A percentile compares a stretch with the other conserved stretches of the same genome.
Conservation (phyloP, 2,329 filamentous ascomycete genomes). For the Fusarium equiseti region DNA sequence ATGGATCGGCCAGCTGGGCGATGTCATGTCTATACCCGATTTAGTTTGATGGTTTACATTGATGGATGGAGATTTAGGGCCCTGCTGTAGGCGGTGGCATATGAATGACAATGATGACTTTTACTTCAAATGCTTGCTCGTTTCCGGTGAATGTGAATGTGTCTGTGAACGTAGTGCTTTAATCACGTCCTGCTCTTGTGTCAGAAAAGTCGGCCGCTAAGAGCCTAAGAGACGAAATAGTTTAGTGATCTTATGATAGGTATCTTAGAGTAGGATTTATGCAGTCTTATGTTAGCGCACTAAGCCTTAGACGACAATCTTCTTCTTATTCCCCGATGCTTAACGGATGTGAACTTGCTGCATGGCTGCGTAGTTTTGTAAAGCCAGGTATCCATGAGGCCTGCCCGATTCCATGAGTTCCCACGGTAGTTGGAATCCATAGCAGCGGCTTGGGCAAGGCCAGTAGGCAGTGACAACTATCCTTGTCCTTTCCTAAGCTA, state of each 20-base stretch:
- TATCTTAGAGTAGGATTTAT: background rate
- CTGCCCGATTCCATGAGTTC: no score
- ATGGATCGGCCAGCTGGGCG: constrained; percentile 24
- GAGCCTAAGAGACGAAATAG: background rate
- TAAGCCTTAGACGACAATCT: no score
- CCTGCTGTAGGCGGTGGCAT: background rate
- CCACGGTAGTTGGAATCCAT: no score
- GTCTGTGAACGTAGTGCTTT: no score
- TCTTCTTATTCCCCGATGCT: no score
- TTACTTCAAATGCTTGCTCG: background rate
- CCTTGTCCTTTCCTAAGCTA: background rate
- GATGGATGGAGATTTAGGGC: background rate
- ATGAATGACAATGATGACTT: constrained; percentile 13
- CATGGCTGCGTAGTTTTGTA: no score
- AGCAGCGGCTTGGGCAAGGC: no score
- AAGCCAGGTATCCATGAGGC: no score
- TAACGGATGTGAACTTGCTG: no score
- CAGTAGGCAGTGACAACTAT: background rate
- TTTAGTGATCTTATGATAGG: background rate
- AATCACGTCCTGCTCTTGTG: no score
- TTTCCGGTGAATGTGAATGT: background rate
- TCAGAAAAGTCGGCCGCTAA: no score
- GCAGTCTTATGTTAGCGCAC: background rate
- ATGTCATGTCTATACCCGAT: constrained; percentile 35
- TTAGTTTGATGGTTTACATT: constrained; percentile 17